phyloP scores from a whole-genome alignment of 108 stramenopile species.

The Aurantiochytrium sp. region DNA sequence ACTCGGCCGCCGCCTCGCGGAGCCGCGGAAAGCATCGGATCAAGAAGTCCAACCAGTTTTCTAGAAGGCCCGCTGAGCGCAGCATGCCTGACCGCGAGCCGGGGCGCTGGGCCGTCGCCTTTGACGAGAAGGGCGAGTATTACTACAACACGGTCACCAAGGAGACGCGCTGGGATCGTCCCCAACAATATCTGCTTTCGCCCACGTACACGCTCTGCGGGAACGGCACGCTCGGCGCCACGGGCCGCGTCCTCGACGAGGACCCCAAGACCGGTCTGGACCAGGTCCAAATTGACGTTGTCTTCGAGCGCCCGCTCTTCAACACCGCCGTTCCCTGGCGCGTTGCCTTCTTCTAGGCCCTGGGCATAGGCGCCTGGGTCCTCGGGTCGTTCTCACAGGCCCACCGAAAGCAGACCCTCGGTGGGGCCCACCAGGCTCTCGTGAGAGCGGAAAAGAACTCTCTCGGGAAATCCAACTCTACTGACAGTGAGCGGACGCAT shows the following conservation, averaged over 20 bases:
- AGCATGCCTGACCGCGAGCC: neutral
- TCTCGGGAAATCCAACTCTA: too few relatives aligned
- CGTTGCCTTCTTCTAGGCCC: neutral
- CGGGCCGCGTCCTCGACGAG: neutral
- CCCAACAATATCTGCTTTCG: neutral
- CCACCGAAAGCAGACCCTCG: too few relatives aligned
- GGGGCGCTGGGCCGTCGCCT: neutral
- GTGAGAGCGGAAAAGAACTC: too few relatives aligned
- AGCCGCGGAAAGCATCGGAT: neutral
- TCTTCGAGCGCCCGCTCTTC: constrained; percentile 20
- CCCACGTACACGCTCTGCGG: neutral
- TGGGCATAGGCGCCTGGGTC: neutral
- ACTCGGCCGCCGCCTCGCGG: too few relatives aligned
- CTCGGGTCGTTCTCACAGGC: too few relatives aligned
- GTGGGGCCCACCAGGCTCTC: too few relatives aligned
- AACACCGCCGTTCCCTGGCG: neutral
- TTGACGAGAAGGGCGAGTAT: constrained; percentile 24
- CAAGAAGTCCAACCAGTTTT: neutral
- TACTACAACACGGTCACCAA: neutral
- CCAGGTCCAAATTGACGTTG: neutral
- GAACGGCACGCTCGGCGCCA: neutral
- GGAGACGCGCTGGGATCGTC: neutral
- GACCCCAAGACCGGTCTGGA: neutral
- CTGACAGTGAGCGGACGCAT: too few relatives aligned
- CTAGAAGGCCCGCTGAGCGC: neutral